Conservation (phyloP, 2,329 filamentous ascomycete genomes). For the Fusarium drepaniforme region DNA sequence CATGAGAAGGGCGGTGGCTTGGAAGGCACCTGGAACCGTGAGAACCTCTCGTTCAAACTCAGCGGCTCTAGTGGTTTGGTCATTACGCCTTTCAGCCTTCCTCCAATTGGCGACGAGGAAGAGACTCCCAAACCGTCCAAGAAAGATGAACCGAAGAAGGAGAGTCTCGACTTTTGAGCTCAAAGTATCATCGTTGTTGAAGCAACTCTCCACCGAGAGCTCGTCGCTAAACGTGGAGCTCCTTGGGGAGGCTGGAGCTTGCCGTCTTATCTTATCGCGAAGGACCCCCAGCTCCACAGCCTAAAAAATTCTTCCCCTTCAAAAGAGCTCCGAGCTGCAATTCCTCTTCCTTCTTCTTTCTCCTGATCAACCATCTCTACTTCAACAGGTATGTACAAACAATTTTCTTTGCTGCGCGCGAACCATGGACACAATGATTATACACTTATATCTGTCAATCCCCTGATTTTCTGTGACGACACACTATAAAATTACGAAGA, state of each 20-base stretch:
- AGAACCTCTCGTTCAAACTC: slow-evolving; percentile 91
- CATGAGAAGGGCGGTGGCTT: slow-evolving; percentile 89
- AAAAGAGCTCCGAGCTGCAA: slow-evolving; percentile 31
- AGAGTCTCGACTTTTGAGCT: slow-evolving; percentile 77
- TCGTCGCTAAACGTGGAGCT: not conserved
- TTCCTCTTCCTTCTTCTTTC: slow-evolving; percentile 26
- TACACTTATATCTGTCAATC: slow-evolving; percentile 68
- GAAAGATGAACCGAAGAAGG: slow-evolving; percentile 70
- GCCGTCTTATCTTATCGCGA: slow-evolving; percentile 26
- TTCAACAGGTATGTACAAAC: slow-evolving; percentile 34
- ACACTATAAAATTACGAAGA: slow-evolving; percentile 58
- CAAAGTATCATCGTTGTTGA: slow-evolving; percentile 1
- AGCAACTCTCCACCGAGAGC: not conserved
- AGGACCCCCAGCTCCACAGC: slow-evolving; percentile 24
- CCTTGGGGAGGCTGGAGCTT: slow-evolving; percentile 3
- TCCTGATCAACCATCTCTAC: slow-evolving; percentile 34
- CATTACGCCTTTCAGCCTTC: slow-evolving; percentile 89
- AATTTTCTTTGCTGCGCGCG: slow-evolving; percentile 19
- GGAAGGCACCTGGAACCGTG: slow-evolving; percentile 75
- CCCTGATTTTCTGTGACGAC: slow-evolving; percentile 64
- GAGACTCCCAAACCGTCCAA: slow-evolving; percentile 52
- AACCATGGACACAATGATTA: slow-evolving; percentile 60
- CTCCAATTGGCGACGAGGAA: slow-evolving; percentile 83
- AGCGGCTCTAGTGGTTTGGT: slow-evolving; percentile 84
- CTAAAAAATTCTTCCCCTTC: slow-evolving; percentile 39